These are phyloP conservation scores for Cicer yamashitae DNA, from an alignment of 306 rosid genomes.

Conservation along the genomic window DNA sequence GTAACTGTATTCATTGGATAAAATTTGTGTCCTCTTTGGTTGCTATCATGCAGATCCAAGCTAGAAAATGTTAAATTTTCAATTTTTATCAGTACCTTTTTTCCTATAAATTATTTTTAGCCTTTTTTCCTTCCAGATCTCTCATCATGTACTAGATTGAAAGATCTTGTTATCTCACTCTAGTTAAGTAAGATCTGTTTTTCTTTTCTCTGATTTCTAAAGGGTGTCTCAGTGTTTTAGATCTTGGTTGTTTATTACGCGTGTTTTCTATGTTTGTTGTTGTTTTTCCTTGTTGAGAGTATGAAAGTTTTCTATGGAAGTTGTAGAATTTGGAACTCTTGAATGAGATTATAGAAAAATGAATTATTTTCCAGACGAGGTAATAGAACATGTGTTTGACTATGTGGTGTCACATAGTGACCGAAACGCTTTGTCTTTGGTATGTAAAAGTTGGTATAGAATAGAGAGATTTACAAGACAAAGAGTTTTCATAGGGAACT, in stretches of 20 bases:
- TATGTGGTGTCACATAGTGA: conserved; percentile 73
- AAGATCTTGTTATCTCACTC: conserved; percentile 35
- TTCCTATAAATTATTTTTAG: neutral
- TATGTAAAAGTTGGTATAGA: conserved; percentile 86
- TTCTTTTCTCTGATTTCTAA: neutral
- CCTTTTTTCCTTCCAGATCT: conserved; percentile 25
- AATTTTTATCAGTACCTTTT: conserved; percentile 25
- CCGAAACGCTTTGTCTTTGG: conserved; percentile 83
- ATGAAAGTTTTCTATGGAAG: conserved; percentile 46
- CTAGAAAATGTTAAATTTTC: conserved; percentile 33
- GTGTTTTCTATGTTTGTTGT: conserved; percentile 3
- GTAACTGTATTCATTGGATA: neutral
- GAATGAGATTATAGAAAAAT: conserved; percentile 42
- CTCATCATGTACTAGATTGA: conserved; percentile 33
- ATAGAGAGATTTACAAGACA: conserved; percentile 73
- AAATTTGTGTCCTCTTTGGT: conserved; percentile 19
- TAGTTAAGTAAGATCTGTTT: conserved; percentile 41
- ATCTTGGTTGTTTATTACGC: conserved; percentile 42
- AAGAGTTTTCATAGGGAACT: conserved; percentile 84
- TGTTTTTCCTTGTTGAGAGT: neutral
- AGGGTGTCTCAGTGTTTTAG: conserved; percentile 32
- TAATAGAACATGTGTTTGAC: conserved; percentile 83
- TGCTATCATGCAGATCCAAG: conserved; percentile 48
- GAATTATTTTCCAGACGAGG: conserved; percentile 97
- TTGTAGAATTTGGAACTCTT: conserved; percentile 28